phyloP scores from a whole-genome alignment of 1,139 yeast species.

The Debaryomyces subglobosus region DNA sequence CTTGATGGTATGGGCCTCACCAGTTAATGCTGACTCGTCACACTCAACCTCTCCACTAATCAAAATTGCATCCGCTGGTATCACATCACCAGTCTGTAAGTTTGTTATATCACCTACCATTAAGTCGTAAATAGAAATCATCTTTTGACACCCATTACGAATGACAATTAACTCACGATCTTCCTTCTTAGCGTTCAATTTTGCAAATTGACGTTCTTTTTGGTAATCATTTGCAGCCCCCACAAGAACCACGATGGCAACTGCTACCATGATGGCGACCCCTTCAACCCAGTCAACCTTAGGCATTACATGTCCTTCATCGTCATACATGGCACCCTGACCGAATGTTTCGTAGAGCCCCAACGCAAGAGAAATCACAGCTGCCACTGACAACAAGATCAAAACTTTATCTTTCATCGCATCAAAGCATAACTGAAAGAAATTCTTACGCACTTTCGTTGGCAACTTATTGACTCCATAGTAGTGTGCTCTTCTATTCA shows the following conservation, averaged over 20 bases:
- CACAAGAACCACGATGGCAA: constrained; percentile 84
- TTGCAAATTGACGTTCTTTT: constrained; percentile 91
- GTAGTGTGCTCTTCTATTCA: constrained; percentile 37
- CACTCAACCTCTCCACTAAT: constrained; percentile 81
- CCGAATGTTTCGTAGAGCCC: constrained; percentile 94
- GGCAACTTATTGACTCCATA: constrained; percentile 80
- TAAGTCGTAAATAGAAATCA: constrained; percentile 73
- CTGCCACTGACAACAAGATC: constrained; percentile 81
- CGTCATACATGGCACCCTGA: constrained; percentile 74
- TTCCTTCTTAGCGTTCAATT: constrained; percentile 83
- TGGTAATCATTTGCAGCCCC: constrained; percentile 96
- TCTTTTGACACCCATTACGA: constrained; percentile 69
- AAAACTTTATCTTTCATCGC: constrained; percentile 92
- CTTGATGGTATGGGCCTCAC: constrained; percentile 83
- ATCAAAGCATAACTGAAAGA: constrained; percentile 70
- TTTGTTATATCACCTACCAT: constrained; percentile 83
- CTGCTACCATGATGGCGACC: constrained; percentile 93
- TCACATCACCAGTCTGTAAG: constrained; percentile 90
- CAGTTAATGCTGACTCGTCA: constrained; percentile 92
- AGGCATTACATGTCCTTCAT: constrained; percentile 73
- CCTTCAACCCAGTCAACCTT: constrained; percentile 98
- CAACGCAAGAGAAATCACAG: constrained; percentile 82
- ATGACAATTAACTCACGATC: constrained; percentile 79
- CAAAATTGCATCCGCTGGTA: constrained; percentile 86
- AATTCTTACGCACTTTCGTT: constrained; percentile 64